These are phyloP conservation scores for Galerina marginata DNA, from an alignment of 768 basidiomycete genomes.

Conservation along the genomic window DNA sequence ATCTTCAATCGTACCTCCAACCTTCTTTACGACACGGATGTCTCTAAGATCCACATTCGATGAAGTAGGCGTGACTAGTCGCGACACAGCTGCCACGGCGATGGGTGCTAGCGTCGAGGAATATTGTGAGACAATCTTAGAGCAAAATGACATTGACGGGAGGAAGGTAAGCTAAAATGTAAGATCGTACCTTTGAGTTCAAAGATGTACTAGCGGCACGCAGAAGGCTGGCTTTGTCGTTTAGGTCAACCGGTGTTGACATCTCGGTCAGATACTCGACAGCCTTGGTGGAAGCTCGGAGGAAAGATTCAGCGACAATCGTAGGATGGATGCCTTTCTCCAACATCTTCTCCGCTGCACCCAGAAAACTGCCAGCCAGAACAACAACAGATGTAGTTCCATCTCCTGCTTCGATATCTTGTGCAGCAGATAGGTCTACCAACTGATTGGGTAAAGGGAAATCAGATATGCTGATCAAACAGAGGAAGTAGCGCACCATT, in stretches of 20 bases:
- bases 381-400: conserved; percentile 98
- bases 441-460: conserved; percentile 55
- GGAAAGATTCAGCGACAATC: conserved; percentile 94
- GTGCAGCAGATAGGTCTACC: conserved; percentile 96
- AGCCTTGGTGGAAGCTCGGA: conserved; percentile 89
- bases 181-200: conserved; percentile 82
- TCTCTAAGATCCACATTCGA: conserved; percentile 97
- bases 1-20: conserved; percentile 98
- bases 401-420: conserved; percentile 98
- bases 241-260: conserved; percentile 89
- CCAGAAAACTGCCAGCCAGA: conserved; percentile 89
- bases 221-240: conserved; percentile 82
- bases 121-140: conserved; percentile 97
- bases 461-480: background rate
- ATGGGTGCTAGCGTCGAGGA: conserved; percentile 98
- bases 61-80: conserved; percentile 85
- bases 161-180: conserved; percentile 1
- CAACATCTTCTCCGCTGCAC: conserved; percentile 96
- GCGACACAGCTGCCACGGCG: conserved; percentile 94
- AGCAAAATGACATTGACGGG: background rate
- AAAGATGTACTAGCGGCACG: conserved; percentile 94
- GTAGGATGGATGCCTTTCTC: conserved; percentile 98
- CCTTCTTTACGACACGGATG: conserved; percentile 96
- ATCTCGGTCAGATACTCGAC: conserved; percentile 95
- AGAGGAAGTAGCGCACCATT: conserved; percentile 66